Evolutionary conservation across 1,284 basidiomycete species (phyloP).

Genomic region (Hymenochaete sp.): DNA sequence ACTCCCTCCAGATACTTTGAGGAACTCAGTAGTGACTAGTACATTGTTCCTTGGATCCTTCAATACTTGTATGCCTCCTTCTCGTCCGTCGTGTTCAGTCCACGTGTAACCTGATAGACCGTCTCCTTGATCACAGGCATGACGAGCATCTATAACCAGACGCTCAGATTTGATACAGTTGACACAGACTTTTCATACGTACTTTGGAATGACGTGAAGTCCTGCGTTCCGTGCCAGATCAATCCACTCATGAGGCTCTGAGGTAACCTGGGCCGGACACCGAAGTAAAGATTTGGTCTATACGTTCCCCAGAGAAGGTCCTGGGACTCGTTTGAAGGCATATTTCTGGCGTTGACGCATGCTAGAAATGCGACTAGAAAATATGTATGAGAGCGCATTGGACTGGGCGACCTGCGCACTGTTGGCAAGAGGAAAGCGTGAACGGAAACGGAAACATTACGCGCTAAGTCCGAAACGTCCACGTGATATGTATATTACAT

Average conservation of each 20-base stretch:
- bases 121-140: constrained; percentile 87
- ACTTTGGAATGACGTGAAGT: constrained; percentile 67
- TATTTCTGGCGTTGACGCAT: constrained; percentile 17
- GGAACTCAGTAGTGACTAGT: constrained; percentile 73
- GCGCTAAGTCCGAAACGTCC: not conserved
- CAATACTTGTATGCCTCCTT: constrained; percentile 79
- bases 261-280: constrained; percentile 74
- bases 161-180: constrained; percentile 14
- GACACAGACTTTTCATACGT: constrained; percentile 24
- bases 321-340: constrained; percentile 37
- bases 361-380: constrained; percentile 23
- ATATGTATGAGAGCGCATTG: constrained; percentile 9
- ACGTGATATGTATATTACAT: too few relatives aligned
- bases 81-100: constrained; percentile 79
- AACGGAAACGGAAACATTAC: too few relatives aligned
- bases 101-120: constrained; percentile 77
- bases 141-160: constrained; percentile 54
- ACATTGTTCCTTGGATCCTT: constrained; percentile 80
- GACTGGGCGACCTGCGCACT: not conserved
- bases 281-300: constrained; percentile 89
- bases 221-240: constrained; percentile 83
- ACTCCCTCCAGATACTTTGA: constrained; percentile 73
- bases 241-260: constrained; percentile 86
- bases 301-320: constrained; percentile 87
- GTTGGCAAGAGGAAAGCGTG: too few relatives aligned